Percentiles rank a stretch among this genome's conserved stretches.
phyloP scores from a whole-genome alignment of 2,329 filamentous ascomycete species.

The Diaporthe sp. region DNA sequence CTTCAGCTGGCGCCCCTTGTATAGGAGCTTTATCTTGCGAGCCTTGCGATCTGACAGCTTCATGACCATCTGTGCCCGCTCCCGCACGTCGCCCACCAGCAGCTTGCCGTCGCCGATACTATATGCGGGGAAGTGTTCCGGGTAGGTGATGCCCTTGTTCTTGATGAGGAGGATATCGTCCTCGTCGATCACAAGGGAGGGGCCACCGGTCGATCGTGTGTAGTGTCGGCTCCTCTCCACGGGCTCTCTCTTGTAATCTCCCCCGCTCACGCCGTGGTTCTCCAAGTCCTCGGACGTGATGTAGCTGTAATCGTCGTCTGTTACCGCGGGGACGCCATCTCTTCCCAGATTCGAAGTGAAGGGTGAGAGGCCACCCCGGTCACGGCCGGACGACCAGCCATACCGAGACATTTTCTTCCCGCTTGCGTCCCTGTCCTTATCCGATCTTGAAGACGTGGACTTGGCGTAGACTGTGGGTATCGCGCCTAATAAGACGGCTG shows the following conservation, averaged over 20 bases:
- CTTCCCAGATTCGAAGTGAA: slow-evolving; percentile 59
- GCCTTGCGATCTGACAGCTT: slow-evolving; percentile 67
- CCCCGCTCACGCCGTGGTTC: slow-evolving; percentile 52
- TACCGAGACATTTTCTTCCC: slow-evolving; percentile 63
- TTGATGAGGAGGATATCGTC: slow-evolving; percentile 81
- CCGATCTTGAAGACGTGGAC: slow-evolving; percentile 42
- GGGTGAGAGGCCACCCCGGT: slow-evolving; percentile 61
- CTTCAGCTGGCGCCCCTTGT: slow-evolving; percentile 79
- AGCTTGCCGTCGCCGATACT: slow-evolving; percentile 81
- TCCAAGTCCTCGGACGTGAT: slow-evolving; percentile 83
- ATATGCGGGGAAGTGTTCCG: slow-evolving; percentile 80
- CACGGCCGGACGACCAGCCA: slow-evolving; percentile 61
- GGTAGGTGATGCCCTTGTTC: slow-evolving; percentile 74
- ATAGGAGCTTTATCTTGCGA: slow-evolving; percentile 74
- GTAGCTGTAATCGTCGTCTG: slow-evolving; percentile 83
- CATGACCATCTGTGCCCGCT: slow-evolving; percentile 76
- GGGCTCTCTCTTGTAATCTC: slow-evolving; percentile 44
- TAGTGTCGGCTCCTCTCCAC: slow-evolving; percentile 30
- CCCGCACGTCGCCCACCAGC: slow-evolving; percentile 73
- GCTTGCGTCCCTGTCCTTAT: slow-evolving; percentile 41
- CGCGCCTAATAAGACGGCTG: slow-evolving; percentile 61
- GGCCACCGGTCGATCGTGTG: slow-evolving; percentile 40
- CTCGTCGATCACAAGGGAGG: slow-evolving; percentile 56
- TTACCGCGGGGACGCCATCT: slow-evolving; percentile 69
- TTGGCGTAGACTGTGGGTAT: slow-evolving; percentile 52